phyloP scores from a whole-genome alignment of 2,329 filamentous ascomycete species.

The Mariannaea elegans region DNA sequence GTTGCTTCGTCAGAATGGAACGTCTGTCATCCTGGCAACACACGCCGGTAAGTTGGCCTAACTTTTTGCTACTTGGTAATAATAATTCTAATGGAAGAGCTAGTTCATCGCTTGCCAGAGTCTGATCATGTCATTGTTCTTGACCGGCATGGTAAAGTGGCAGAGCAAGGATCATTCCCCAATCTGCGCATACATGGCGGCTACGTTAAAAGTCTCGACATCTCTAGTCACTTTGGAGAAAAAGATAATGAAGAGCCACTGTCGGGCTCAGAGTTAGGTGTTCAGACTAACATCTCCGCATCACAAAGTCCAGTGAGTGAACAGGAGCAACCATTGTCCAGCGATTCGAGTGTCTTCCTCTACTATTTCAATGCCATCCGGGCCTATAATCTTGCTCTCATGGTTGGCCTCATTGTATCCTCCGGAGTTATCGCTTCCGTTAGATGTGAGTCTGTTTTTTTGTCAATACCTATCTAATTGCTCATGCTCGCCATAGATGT shows the following conservation, averaged over 20 bases:
- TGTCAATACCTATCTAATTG: not conserved
- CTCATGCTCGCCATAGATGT: conserved; percentile 29
- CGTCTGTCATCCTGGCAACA: conserved; percentile 46
- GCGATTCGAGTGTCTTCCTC: conserved; percentile 40
- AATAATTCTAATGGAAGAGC: not conserved
- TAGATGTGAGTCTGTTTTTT: conserved; percentile 31
- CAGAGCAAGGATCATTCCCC: conserved; percentile 52
- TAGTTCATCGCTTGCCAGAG: conserved; percentile 46
- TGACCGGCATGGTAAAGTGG: conserved; percentile 47
- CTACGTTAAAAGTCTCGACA: conserved; percentile 49
- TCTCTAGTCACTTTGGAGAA: conserved; percentile 36
- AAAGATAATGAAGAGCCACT: conserved; percentile 12
- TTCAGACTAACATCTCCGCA: not conserved
- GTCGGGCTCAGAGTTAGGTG: not conserved
- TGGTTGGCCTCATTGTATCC: conserved; percentile 22
- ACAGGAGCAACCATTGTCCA: conserved; percentile 11
- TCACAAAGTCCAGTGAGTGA: not conserved
- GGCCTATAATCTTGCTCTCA: conserved; percentile 30
- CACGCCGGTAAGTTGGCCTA: conserved; percentile 39
- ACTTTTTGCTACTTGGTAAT: fast-evolving
- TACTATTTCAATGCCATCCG: conserved; percentile 41
- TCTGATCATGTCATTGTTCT: conserved; percentile 57
- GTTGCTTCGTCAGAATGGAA: conserved; percentile 43
- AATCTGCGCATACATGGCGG: conserved; percentile 47
- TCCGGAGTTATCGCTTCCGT: conserved; percentile 35